Evolutionary conservation across 2,329 filamentous ascomycete species (phyloP), one percentile per base, ranked within the genome.

Genomic region (Fusarium hainanense): DNA sequence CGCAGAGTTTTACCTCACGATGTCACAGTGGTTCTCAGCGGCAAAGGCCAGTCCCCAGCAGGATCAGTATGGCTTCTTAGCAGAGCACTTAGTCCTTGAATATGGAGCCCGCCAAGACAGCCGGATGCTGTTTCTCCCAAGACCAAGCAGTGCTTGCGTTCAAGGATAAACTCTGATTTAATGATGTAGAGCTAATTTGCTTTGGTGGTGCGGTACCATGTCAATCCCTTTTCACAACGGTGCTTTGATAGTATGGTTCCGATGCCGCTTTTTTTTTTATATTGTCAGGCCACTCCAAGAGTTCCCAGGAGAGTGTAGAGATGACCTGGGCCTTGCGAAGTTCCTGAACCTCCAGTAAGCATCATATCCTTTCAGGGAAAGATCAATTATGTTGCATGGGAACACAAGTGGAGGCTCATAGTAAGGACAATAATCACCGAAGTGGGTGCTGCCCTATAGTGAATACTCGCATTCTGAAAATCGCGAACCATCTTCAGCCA

Each of bases 31-130:
- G 48, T 68, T 65, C 50, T 41, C 43, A 51, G 52, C 32, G 25
- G 41, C 34, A 47, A 58, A 65, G 32, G 40, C 61, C 51, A 54
- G 32, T 63, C 58, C 69, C 63, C 41, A 28, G 44, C 47, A 59
- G 20, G 48, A 66, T 61, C 51, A 64, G 57, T 14, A 54, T 56
- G 18, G 20, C 42, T 44, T 52, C 37, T 40, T 40, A 21, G 54
- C 20, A 46, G 30, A 61, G 30, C 18, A 52, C 46, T 46, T 40
- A 43, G 44, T 47, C 46, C 61, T 54, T 58, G 63, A 40, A 60
- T 56, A 63, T 63, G 62, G 72, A 60, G 64, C 66, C 57, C 14
- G 60, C 62, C 62, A 74, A 74, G 64, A 61, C 48, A 37, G 54
- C 48, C 51, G 28, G 57, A 50, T 60, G 30, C 50, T 65, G 68